phyloP scores from a whole-genome alignment of 2,329 filamentous ascomycete species.

The Capronia americana region DNA sequence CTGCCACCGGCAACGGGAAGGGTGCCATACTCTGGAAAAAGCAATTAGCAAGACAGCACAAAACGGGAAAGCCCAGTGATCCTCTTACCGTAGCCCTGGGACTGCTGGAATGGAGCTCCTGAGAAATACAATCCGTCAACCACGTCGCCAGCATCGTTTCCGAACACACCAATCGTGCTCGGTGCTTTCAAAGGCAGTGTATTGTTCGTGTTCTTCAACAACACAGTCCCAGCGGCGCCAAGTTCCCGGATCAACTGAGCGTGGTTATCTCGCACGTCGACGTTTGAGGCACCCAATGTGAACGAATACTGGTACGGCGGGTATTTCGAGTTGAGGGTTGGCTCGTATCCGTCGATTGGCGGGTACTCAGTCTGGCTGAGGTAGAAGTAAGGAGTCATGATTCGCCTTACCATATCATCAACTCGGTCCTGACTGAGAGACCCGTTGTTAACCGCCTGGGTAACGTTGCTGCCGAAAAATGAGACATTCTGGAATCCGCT shows the following conservation, averaged over 20 bases:
- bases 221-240: constrained; percentile 63
- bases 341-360: constrained; percentile 33
- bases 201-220: constrained; percentile 59
- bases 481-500: constrained; percentile 28
- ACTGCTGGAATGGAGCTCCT: constrained; percentile 21
- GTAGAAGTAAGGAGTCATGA: constrained; percentile 55
- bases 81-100: constrained; percentile 41
- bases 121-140: constrained; percentile 31
- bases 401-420: constrained; percentile 56
- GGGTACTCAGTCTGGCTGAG: constrained; percentile 50
- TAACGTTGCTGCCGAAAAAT: constrained; percentile 49
- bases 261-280: constrained; percentile 58
- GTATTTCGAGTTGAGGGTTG: constrained; percentile 25
- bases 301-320: constrained; percentile 28
- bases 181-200: constrained; percentile 58
- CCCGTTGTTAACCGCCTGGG: constrained; percentile 48
- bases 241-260: constrained; percentile 53
- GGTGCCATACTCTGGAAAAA: constrained; percentile 32
- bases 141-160: constrained; percentile 51
- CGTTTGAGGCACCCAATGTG: constrained; percentile 23
- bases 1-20: constrained; percentile 43
- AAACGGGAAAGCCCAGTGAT: constrained; percentile 68
- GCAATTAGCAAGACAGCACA: background rate
- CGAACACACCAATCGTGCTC: constrained; percentile 56
- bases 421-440: constrained; percentile 49